phyloP scores from a whole-genome alignment of 208 protist genomes.

The Trichomonas vaginalis region DNA sequence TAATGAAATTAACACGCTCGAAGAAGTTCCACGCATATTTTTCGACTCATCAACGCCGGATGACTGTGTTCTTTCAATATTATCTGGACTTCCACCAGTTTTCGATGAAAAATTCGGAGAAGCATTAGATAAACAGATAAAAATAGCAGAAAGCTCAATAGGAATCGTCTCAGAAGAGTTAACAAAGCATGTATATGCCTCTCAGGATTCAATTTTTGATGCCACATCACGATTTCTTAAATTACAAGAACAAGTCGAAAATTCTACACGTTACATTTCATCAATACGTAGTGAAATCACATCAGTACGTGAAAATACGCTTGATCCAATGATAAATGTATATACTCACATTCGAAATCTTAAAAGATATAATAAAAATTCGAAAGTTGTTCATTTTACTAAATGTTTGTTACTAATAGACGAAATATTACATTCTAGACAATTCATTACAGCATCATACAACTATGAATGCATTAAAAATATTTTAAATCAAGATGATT shows the following conservation, averaged over 20 bases:
- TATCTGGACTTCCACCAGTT: neutral
- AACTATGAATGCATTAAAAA: neutral
- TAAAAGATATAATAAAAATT: neutral
- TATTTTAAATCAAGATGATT: neutral
- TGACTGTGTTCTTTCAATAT: neutral
- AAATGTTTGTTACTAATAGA: neutral
- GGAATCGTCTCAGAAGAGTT: neutral
- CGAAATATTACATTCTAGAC: neutral
- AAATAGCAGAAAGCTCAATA: neutral
- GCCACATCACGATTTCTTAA: neutral
- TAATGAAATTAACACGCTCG: neutral
- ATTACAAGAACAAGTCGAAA: neutral
- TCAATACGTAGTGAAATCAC: neutral
- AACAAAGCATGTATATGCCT: neutral
- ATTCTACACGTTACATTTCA: neutral
- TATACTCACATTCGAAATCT: neutral
- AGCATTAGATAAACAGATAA: neutral
- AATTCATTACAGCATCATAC: neutral
- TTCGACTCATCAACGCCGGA: neutral
- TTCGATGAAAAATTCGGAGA: neutral
- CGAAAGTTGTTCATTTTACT: neutral
- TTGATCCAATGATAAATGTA: slow-evolving; percentile 1
- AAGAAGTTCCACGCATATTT: neutral
- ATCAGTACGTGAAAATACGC: neutral
- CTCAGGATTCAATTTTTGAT: neutral